Evolutionary conservation across 1,284 basidiomycete species (phyloP).

Genomic region (Melanopsichium pennsylvanicum): DNA sequence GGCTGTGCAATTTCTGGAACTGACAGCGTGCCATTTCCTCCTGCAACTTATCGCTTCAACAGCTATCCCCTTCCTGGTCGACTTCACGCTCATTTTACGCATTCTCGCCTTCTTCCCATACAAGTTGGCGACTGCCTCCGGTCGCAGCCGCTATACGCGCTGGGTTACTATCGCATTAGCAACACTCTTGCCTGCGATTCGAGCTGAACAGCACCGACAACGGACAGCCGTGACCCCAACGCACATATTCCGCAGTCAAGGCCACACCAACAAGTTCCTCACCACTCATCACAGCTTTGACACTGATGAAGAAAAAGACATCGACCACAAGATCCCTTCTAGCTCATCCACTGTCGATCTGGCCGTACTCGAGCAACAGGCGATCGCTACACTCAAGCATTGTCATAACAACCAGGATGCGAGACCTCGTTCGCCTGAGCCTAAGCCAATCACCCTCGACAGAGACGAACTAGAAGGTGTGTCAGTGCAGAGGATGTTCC

Average conservation of each 20-base stretch:
- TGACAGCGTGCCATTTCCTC: too few relatives aligned
- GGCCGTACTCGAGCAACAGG: constrained; percentile 10
- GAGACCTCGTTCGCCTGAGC: not conserved
- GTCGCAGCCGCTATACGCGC: constrained; percentile 10
- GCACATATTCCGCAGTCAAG: constrained; percentile 21
- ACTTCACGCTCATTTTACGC: constrained; percentile 23
- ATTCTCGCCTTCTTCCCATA: constrained; percentile 29
- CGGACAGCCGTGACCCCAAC: not conserved
- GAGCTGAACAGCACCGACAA: constrained; percentile 14
- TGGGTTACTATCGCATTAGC: constrained; percentile 23
- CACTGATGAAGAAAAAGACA: constrained; percentile 22
- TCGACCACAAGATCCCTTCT: constrained; percentile 3
- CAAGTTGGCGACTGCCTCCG: constrained; percentile 2
- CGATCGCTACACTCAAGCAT: constrained; percentile 9
- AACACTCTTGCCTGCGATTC: constrained; percentile 29
- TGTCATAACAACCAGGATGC: constrained; percentile 5
- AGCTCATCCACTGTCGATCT: constrained; percentile 7
- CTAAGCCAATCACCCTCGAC: not conserved
- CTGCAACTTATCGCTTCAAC: too few relatives aligned
- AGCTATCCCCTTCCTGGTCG: constrained; percentile 26
- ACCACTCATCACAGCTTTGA: constrained; percentile 24
- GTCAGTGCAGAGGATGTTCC: not conserved
- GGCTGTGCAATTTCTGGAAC: too few relatives aligned
- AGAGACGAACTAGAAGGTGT: not conserved
- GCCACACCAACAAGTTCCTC: constrained; percentile 20